phyloP scores from a whole-genome alignment of 108 stramenopile species.

The Asterionellopsis glacialis region DNA sequence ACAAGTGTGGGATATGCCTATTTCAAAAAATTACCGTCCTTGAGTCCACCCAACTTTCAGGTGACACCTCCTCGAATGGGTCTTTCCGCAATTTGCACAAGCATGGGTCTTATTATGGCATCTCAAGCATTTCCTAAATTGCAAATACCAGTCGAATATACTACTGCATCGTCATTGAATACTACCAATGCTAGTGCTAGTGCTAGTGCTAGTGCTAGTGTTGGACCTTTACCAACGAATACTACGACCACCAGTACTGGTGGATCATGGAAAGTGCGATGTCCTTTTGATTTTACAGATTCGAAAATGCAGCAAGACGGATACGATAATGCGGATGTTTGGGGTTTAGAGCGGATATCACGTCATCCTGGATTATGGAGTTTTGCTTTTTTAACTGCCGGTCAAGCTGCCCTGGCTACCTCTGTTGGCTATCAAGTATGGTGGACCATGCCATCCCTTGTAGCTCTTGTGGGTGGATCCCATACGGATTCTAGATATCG shows the following conservation, averaged over 20 bases:
- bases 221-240: too few relatives aligned
- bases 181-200: too few relatives aligned
- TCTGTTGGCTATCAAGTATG: constrained; percentile 51
- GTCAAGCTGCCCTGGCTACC: constrained; percentile 53
- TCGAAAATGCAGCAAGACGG: constrained; percentile 9
- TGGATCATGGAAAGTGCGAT: constrained; percentile 71
- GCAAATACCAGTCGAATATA: constrained; percentile 70
- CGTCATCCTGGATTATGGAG: constrained; percentile 89
- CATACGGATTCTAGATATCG: constrained; percentile 81
- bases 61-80: constrained; percentile 8
- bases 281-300: constrained; percentile 88
- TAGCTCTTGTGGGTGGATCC: constrained; percentile 75
- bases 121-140: constrained; percentile 75
- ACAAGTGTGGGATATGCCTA: constrained; percentile 70
- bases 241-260: background rate
- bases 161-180: background rate
- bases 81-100: constrained; percentile 23
- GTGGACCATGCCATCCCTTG: constrained; percentile 66
- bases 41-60: background rate
- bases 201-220: too few relatives aligned
- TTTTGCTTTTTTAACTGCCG: constrained; percentile 63
- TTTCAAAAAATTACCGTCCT: constrained; percentile 13
- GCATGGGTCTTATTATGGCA: constrained; percentile 62
- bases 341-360: constrained; percentile 73
- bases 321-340: too few relatives aligned